Evolutionary conservation across 352 stramenopile species (phyloP), one percentile per base, ranked within the genome.

Genomic region (Salisapilia sapeloensis): DNA sequence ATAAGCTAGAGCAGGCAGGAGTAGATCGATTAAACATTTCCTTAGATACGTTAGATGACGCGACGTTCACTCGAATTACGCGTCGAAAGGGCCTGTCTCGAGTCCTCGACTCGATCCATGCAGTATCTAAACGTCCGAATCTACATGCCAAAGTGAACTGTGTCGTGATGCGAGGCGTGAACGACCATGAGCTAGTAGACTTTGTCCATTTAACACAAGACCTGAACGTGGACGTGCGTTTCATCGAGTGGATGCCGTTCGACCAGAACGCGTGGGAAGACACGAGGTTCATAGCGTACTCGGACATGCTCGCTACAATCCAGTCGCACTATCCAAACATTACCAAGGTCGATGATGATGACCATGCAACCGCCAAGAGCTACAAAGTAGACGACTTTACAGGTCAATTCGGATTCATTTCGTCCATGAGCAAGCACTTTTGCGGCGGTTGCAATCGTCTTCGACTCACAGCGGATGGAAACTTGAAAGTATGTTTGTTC

Each of bases 211-310:
- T 98, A 29, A 94, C 85, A 4, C 50, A 78, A 23, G 45, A 83
- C 5, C 58, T 74, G 24, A 53, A 56, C 17, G 59, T 98, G 8
- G 81, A 98, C 36, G 75, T 98, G 26, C 80, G 94, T 18, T 99
- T 99, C 48, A 99, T 99, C 46, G 94, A 99, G 70, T 98, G 91
- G 84, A 99, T 99, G 94, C 94, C 94, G 9, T 99, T 99, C 42
- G 84, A 96, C 50, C 90, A 90, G 49, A 99, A 98, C 57, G 56
- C 69, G 24, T 99, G 93, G 93, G 85, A 92, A 39, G 67, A 85
- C 32, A 50, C 67, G 29, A 85, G 70, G 25, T 97, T 98, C 48
- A 61, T 99, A 6, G 72, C 79, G 11, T 97, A 96, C 48, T 52
- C 65, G 13, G 86, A 97, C 43, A 96, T 97, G 85, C 57, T 96